phyloP scores from a whole-genome alignment of 306 rosid genomes.

The Fagus sylvatica region DNA sequence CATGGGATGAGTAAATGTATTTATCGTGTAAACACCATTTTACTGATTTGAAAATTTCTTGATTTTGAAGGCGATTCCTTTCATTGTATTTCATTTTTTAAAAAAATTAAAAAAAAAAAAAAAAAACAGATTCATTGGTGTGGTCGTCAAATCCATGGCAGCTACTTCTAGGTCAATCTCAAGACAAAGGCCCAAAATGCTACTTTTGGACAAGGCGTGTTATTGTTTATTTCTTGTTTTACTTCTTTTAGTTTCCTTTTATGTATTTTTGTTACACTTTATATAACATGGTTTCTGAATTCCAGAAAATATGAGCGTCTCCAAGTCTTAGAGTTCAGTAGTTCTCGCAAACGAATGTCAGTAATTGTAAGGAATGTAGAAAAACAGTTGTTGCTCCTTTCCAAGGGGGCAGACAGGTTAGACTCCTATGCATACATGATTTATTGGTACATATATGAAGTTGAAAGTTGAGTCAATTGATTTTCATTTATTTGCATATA shows the following conservation, averaged over 20 bases:
- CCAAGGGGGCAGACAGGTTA: slow-evolving; percentile 44
- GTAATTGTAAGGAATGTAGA: slow-evolving; percentile 29
- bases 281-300: slow-evolving; percentile 20
- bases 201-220: background rate
- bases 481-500: background rate
- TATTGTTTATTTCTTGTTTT: background rate
- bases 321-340: slow-evolving; percentile 29
- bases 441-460: too few relatives aligned
- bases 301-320: slow-evolving; percentile 36
- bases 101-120: too few relatives aligned
- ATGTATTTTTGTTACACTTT: slow-evolving; percentile 5
- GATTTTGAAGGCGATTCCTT: background rate
- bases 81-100: background rate
- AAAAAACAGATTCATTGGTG: background rate
- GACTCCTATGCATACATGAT: background rate
- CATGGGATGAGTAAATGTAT: background rate
- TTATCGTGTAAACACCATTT: background rate
- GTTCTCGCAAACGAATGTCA: slow-evolving; percentile 36
- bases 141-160: background rate
- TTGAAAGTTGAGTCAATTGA: background rate
- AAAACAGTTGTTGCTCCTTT: slow-evolving; percentile 28
- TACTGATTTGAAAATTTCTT: background rate
- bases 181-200: background rate
- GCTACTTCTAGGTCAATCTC: background rate
- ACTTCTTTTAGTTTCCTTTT: background rate